Base-by-base conservation (phyloP, 2,329 filamentous ascomycete species). In the Amauroascus niger region DNA sequence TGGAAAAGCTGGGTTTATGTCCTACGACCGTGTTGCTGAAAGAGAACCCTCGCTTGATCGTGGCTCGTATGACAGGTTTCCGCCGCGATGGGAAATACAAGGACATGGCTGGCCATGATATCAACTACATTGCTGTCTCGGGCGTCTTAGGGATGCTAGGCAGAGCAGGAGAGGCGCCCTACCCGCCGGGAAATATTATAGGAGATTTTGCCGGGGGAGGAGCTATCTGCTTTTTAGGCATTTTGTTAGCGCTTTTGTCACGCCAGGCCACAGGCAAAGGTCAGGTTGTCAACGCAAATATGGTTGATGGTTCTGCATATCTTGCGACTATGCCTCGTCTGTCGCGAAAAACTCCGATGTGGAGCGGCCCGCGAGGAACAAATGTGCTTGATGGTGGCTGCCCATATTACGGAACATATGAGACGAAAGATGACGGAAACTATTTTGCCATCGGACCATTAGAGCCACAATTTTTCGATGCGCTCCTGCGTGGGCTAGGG, bases 171-270 rank as follows among this genome's bases (percentile, higher is more conserved):
- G 79, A 84, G 64, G 82, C 80, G 59, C 91, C 91, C 0, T 83
- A 85, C 57, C 79, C 90, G 16, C 93, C 93, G 0, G 81, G 76
- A 5, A 97, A 97, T 64, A 77, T 97, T 16, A 72, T 97, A 1
- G 91, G 82, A 0, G 91, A 97, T 67, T 97, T 97, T 61, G 93
- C 87, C 0, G 91, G 89, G 30, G 91, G 91, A 18, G 91, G 91
- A 32, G 83, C 86, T 0, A 83, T 82, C 59, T 83, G 93, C 40
- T 88, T 93, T 63, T 75, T 89, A 55, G 91, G 90, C 0, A 81
- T 97, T 3, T 68, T 96, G 53, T 74, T 96, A 18, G 91, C 93
- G 0, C 69, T 97, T 55, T 63, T 94, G 8, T 77, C 81, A 13
- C 75, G 88, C 32, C 73, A 76, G 47, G 72, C 69, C 41, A 82